Percentiles rank a stretch among this genome's conserved stretches.
Evolutionary conservation across 345 rosid species (phyloP).

Genomic region (Eucalyptus curtisii): DNA sequence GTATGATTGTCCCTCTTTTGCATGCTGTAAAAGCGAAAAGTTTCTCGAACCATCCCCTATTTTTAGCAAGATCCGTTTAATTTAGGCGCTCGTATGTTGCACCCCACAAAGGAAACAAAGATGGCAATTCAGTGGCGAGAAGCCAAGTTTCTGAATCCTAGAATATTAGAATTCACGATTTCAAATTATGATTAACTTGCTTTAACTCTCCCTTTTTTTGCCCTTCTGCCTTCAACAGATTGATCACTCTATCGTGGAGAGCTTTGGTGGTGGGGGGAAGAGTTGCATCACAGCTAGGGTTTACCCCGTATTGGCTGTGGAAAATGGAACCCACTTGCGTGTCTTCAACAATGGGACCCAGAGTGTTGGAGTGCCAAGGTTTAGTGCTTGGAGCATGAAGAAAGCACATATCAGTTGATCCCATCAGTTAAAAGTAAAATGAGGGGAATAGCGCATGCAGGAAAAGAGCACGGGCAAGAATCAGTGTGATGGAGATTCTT

Average conservation of each 20-base stretch:
- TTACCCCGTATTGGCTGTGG: conserved; percentile 48
- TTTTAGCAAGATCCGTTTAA: not conserved
- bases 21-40: not conserved
- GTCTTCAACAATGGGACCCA: conserved; percentile 56
- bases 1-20: not conserved
- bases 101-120: not conserved
- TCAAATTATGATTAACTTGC: not conserved
- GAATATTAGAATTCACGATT: not conserved
- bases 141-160: not conserved
- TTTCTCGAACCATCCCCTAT: not conserved
- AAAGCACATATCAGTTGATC: conserved; percentile 25
- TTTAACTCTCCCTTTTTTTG: not conserved
- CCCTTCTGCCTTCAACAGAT: conserved; percentile 18
- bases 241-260: conserved; percentile 78
- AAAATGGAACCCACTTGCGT: conserved; percentile 25
- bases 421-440: not conserved
- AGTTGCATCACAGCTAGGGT: conserved; percentile 66
- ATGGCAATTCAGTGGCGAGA: not conserved
- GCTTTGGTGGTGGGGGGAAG: conserved; percentile 69
- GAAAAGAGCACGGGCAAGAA: not conserved
- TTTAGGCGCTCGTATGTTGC: not conserved
- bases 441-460: not conserved
- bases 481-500: not conserved
- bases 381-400: conserved; percentile 76
- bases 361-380: conserved; percentile 16